A percentile compares a stretch with the other conserved stretches of the same genome.
phyloP scores from a whole-genome alignment of 805 yeast species.

The Wickerhamomyces bovis region DNA sequence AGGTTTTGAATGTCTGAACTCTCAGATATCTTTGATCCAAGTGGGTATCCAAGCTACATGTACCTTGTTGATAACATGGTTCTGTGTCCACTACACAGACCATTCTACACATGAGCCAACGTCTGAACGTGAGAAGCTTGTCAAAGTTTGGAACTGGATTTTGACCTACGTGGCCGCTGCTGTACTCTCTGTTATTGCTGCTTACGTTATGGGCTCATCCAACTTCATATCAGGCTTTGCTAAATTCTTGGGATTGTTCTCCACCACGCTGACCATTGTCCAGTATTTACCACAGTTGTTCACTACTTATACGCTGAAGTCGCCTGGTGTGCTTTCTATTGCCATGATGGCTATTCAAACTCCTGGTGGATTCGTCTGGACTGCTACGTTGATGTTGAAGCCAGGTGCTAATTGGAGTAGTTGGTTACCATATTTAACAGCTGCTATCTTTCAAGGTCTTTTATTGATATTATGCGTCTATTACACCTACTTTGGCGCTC shows the following conservation, averaged over 20 bases:
- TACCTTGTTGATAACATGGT: conserved; percentile 49
- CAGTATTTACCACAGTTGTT: conserved; percentile 78
- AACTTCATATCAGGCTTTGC: conserved; percentile 37
- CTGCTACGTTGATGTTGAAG: conserved; percentile 60
- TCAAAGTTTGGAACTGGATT: conserved; percentile 36
- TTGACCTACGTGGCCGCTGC: conserved; percentile 28
- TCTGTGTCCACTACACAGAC: conserved; percentile 45
- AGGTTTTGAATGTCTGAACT: conserved; percentile 54
- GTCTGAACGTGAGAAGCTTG: conserved; percentile 37
- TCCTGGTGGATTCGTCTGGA: conserved; percentile 84
- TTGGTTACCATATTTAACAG: conserved; percentile 74
- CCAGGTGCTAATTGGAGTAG: conserved; percentile 83
- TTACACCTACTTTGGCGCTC: conserved; percentile 24
- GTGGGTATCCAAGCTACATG: conserved; percentile 58
- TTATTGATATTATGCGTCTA: conserved; percentile 59
- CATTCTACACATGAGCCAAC: conserved; percentile 34
- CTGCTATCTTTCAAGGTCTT: conserved; percentile 61
- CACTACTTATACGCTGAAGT: conserved; percentile 64
- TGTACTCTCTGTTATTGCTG: conserved; percentile 29
- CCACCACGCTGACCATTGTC: conserved; percentile 55
- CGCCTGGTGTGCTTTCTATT: conserved; percentile 74
- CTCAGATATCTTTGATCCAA: conserved; percentile 62
- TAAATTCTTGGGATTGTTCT: conserved; percentile 54
- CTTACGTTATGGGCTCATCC: conserved; percentile 19
- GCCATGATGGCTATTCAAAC: conserved; percentile 83